phyloP scores from a whole-genome alignment of 805 yeast species.

The Starmerella tilneyi region DNA sequence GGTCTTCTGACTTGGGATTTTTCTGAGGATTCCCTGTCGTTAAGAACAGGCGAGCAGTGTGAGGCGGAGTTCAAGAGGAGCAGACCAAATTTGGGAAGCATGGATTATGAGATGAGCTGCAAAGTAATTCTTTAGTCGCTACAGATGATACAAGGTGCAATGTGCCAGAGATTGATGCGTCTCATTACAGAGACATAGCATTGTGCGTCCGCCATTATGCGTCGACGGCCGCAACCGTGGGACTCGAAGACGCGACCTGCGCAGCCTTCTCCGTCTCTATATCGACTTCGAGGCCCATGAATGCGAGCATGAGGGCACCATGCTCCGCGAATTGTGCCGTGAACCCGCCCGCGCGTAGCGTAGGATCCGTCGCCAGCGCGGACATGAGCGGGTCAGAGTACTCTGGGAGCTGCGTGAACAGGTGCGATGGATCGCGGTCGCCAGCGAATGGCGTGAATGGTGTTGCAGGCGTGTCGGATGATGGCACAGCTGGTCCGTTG shows the following conservation, averaged over 20 bases:
- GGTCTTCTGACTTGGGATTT: too few relatives aligned
- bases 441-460: constrained; percentile 96
- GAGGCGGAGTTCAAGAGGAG: too few relatives aligned
- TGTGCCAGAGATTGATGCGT: too few relatives aligned
- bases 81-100: too few relatives aligned
- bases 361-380: constrained; percentile 41
- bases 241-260: neutral
- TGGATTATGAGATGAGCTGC: too few relatives aligned
- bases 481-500: constrained; percentile 13
- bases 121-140: too few relatives aligned
- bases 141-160: too few relatives aligned
- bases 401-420: constrained; percentile 40
- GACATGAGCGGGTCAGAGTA: constrained; percentile 57
- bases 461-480: constrained; percentile 24
- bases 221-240: neutral
- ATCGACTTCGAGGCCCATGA: constrained; percentile 77
- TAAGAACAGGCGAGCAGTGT: too few relatives aligned
- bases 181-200: too few relatives aligned
- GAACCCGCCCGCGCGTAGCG: constrained; percentile 80
- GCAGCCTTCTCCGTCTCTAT: constrained; percentile 47
- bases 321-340: constrained; percentile 57
- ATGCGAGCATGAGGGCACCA: constrained; percentile 76
- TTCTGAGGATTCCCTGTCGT: too few relatives aligned
- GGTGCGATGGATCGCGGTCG: constrained; percentile 50
- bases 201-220: too few relatives aligned